Percentiles rank a stretch among this genome's conserved stretches.
Conservation (phyloP, 129 eudicot species). For the Saposhnikovia divaricata region DNA sequence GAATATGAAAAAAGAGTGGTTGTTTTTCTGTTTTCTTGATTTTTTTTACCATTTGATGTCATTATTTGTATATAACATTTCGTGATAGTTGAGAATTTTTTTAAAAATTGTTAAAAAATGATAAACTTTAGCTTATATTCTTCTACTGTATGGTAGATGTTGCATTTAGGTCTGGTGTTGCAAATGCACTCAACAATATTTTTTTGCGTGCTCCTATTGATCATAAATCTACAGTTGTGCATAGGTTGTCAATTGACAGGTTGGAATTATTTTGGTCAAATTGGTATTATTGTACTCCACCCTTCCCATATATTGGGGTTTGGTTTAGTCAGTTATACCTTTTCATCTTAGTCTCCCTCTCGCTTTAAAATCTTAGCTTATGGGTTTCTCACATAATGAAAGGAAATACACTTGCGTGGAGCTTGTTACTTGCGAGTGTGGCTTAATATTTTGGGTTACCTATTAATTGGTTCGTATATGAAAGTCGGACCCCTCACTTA, state of each 20-base stretch:
- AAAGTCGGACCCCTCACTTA: background rate
- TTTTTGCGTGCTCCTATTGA: background rate
- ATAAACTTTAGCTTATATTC: background rate
- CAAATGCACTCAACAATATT: background rate
- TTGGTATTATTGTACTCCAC: background rate
- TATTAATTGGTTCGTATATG: background rate
- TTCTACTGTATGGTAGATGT: background rate
- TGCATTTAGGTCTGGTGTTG: background rate
- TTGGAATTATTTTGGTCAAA: background rate
- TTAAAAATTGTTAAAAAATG: background rate
- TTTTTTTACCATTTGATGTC: background rate
- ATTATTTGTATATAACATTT: background rate
- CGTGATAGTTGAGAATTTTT: background rate
- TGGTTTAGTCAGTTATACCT: background rate
- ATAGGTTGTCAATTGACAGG: background rate
- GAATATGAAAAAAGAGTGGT: background rate
- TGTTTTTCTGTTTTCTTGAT: background rate
- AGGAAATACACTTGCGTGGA: background rate
- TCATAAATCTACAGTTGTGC: background rate
- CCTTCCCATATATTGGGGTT: background rate
- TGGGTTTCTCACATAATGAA: background rate
- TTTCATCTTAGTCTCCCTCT: background rate
- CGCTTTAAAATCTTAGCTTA: background rate
- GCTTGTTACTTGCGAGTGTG: background rate
- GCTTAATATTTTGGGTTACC: background rate